phyloP scores from a whole-genome alignment of 1,284 basidiomycete species.

The Exsudoporus floridanus region DNA sequence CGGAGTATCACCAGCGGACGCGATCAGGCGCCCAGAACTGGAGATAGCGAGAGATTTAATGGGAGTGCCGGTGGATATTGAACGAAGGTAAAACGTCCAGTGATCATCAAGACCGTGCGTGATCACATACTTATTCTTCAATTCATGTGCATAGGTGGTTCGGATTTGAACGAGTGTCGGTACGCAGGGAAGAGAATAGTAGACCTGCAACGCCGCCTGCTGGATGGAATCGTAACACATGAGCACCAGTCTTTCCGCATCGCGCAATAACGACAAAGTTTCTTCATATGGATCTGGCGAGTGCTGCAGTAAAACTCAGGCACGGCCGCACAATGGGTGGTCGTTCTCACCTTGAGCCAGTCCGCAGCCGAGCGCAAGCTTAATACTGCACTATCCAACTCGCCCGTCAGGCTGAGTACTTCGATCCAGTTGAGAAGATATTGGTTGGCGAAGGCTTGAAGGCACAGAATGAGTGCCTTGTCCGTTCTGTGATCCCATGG shows the following conservation, averaged over 20 bases:
- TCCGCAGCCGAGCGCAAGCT: constrained; percentile 14
- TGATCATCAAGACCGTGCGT: constrained; percentile 13
- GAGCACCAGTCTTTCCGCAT: constrained; percentile 26
- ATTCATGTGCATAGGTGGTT: constrained; percentile 12
- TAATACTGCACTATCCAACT: constrained; percentile 15
- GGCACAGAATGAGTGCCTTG: constrained; percentile 7
- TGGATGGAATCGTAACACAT: constrained; percentile 24
- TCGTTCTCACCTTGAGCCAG: constrained; percentile 20
- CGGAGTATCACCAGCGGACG: constrained; percentile 16
- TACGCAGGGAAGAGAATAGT: constrained; percentile 17
- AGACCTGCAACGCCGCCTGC: constrained; percentile 22
- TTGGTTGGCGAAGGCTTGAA: constrained; percentile 15
- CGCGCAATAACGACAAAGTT: constrained; percentile 12
- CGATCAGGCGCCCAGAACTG: constrained; percentile 16
- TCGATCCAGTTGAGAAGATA: constrained; percentile 26
- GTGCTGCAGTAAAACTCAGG: constrained; percentile 1
- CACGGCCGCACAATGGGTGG: not conserved
- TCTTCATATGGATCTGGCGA: constrained; percentile 6
- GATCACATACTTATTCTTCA: constrained; percentile 15
- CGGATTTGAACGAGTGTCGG: constrained; percentile 17
- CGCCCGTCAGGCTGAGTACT: constrained; percentile 20
- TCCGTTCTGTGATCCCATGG: constrained; percentile 3
- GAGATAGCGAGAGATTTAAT: constrained; percentile 22
- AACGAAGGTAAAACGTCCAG: constrained; percentile 18
- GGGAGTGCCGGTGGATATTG: constrained; percentile 8